These are phyloP conservation scores for Trypanosoma lewisi DNA, from an alignment of 208 protist species.

Conservation along the genomic window DNA sequence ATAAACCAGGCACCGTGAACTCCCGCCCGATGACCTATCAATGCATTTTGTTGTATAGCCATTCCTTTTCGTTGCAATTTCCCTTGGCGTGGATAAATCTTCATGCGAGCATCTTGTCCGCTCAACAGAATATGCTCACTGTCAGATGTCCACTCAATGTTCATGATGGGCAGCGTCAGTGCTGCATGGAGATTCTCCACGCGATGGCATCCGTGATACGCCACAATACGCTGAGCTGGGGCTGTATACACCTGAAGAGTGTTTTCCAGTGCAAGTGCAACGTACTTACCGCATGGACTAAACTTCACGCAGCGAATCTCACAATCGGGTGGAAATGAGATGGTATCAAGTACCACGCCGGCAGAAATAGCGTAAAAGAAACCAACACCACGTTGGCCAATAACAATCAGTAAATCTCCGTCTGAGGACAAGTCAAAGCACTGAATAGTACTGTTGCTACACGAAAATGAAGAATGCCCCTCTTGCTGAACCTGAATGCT, in stretches of 20 bases:
- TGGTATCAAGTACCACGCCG: constrained; percentile 83
- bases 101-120: constrained; percentile 86
- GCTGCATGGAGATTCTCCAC: constrained; percentile 83
- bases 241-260: constrained; percentile 88
- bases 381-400: constrained; percentile 77
- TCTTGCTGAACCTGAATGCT: constrained; percentile 76
- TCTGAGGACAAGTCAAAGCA: constrained; percentile 88
- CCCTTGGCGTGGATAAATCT: constrained; percentile 82
- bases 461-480: constrained; percentile 68
- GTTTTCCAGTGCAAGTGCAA: constrained; percentile 81
- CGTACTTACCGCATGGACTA: constrained; percentile 85
- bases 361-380: constrained; percentile 89
- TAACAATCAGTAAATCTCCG: constrained; percentile 74
- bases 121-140: constrained; percentile 83
- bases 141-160: constrained; percentile 83
- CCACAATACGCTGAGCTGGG: constrained; percentile 78
- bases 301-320: constrained; percentile 69
- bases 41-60: constrained; percentile 71
- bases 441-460: constrained; percentile 88
- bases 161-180: constrained; percentile 73
- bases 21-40: constrained; percentile 84
- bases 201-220: constrained; percentile 85
- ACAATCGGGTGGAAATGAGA: constrained; percentile 84
- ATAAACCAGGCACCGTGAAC: constrained; percentile 90
- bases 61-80: constrained; percentile 67